Base-by-base conservation (phyloP, 257 asterid species). In the Solanum ahanhuiri region DNA sequence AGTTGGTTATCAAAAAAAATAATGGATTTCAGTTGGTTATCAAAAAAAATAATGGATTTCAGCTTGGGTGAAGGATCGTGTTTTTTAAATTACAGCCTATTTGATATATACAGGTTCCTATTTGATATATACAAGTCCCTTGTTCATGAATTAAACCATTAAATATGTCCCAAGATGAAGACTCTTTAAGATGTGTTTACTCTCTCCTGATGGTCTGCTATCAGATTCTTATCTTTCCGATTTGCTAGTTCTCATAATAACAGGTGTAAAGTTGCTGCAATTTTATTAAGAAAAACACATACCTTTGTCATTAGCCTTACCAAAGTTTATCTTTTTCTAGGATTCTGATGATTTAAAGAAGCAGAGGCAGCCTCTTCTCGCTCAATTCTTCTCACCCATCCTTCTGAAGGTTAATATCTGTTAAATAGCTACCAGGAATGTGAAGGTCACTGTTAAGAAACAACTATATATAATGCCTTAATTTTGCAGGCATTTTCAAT, bases 341-440 rank as follows among this genome's bases (percentile, higher is more conserved):
- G 97, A 86, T 88, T 93, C 92, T 73, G 97, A 96, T 84, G 92
- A 93, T 75, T 90, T 88, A 90, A 97, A 97, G 90, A 97, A 95
- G 95, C 91, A 91, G 88, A 90, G 89, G 28, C 93, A 93, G 58
- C 98, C 98, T n/a, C 54, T 94, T 89, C 93, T 95, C 86, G 54
- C 96, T 89, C 96, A 93, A 76, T 92, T 97, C 95, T 95, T 97
- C 87, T 97, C 98, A 1, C 99, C 98, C 48, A 95, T 97, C 91
- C 88, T 97, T 88, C 91, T 97, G 64, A 94, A 97, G 98, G 98
- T 97, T 79, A 33, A 79, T 22, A 14, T 72, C 88, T 41, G 72
- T 85, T 84, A 45, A 60, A 84, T 87, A 71, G 22, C 79, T 11
- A 12, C 41, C 71, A 83, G 81, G 34, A 23, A 73, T 87, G 85